Conservation (phyloP, 495 filamentous ascomycete species). For the Aspergillus sclerotioniger region DNA sequence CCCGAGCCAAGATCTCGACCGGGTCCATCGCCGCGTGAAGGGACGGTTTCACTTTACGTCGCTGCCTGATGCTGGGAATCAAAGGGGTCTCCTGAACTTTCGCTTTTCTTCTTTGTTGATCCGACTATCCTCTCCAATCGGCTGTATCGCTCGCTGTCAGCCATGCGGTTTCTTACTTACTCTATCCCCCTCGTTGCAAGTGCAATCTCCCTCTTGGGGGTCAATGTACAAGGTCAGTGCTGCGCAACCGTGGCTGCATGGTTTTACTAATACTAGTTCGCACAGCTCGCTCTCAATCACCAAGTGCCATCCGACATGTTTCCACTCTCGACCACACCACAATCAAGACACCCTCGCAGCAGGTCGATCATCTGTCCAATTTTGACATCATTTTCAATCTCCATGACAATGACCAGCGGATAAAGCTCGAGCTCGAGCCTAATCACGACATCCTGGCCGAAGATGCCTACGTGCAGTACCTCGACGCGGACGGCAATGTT, state of each 20-base stretch:
- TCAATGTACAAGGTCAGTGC: conserved; percentile 17
- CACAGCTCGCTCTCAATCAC: conserved; percentile 67
- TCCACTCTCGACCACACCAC: conserved; percentile 69
- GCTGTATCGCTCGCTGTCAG: conserved; percentile 6
- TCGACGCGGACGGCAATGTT: conserved; percentile 67
- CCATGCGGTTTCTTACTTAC: conserved; percentile 21
- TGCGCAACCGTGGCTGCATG: background rate
- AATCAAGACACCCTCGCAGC: conserved; percentile 75
- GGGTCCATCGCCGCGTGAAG: background rate
- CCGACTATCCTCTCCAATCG: background rate
- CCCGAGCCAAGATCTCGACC: conserved; percentile 7
- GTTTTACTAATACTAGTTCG: background rate
- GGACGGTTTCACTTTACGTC: conserved; percentile 1
- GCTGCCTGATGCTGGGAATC: conserved; percentile 5
- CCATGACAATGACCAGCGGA: conserved; percentile 60
- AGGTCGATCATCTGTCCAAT: conserved; percentile 71
- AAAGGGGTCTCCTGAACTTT: background rate
- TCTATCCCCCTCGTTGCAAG: conserved; percentile 20
- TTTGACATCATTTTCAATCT: conserved; percentile 83
- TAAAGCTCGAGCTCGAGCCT: conserved; percentile 82
- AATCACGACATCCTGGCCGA: conserved; percentile 87
- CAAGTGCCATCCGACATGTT: conserved; percentile 73
- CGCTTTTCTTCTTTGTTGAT: background rate
- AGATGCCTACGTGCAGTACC: conserved; percentile 69
- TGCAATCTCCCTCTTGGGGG: conserved; percentile 20